Conservation (phyloP, 1,284 basidiomycete species). For the Ceratorhiza oryzae-sativae region DNA sequence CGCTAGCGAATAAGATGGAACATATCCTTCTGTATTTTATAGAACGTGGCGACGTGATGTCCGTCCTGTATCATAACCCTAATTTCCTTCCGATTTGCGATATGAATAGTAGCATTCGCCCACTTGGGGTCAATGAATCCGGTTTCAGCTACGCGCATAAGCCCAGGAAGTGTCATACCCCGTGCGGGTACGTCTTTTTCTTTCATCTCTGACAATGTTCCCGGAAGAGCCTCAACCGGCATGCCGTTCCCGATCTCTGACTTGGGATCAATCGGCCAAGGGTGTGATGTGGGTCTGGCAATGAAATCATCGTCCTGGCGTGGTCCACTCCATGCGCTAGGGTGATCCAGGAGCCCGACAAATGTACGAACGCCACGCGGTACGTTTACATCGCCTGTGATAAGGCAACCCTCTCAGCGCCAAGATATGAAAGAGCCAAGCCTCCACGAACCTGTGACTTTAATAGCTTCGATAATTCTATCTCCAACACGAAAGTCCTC, state of each 20-base stretch:
- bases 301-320: constrained; percentile 12
- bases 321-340: constrained; percentile 5
- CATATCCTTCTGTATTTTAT: constrained; percentile 27
- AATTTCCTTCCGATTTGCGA: constrained; percentile 19
- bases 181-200: constrained; percentile 10
- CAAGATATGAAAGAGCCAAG: not conserved
- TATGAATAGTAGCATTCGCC: constrained; percentile 28
- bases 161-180: constrained; percentile 29
- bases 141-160: constrained; percentile 29
- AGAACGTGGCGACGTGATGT: constrained; percentile 30
- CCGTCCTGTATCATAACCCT: constrained; percentile 18
- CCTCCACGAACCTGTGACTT: constrained; percentile 21
- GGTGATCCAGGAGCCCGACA: constrained; percentile 26
- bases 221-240: constrained; percentile 5
- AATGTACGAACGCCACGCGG: constrained; percentile 28
- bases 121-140: constrained; percentile 34
- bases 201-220: constrained; percentile 11
- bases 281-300: constrained; percentile 13
- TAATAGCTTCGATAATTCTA: constrained; percentile 29
- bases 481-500: constrained; percentile 17
- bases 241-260: not conserved
- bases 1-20: constrained; percentile 7
- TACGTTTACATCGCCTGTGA: constrained; percentile 24
- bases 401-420: not conserved
- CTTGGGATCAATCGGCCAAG: constrained; percentile 21